phyloP scores from a whole-genome alignment of 768 basidiomycete species.

The Mycena vulgaris region DNA sequence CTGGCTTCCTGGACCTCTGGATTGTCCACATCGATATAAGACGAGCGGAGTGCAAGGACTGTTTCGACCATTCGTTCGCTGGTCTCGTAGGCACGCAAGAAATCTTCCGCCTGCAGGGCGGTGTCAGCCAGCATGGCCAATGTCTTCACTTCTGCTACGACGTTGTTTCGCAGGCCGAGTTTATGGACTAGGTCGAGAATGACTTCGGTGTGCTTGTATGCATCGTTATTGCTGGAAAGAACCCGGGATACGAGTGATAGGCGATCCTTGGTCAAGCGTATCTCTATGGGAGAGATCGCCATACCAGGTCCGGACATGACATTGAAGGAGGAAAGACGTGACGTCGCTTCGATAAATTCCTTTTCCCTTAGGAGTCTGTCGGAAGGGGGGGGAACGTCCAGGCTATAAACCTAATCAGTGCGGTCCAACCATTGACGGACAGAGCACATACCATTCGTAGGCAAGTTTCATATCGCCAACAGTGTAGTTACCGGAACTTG shows the following conservation, averaged over 20 bases:
- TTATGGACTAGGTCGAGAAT: constrained; percentile 92
- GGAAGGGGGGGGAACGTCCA: constrained; percentile 80
- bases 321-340: constrained; percentile 94
- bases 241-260: constrained; percentile 91
- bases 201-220: constrained; percentile 93
- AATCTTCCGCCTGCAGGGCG: constrained; percentile 89
- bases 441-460: constrained; percentile 84
- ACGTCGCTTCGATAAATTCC: constrained; percentile 98
- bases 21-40: constrained; percentile 52
- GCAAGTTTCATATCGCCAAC: constrained; percentile 97
- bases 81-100: constrained; percentile 77
- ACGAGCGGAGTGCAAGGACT: constrained; percentile 65
- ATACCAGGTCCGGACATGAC: constrained; percentile 82
- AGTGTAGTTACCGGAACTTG: constrained; percentile 92
- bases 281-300: constrained; percentile 91
- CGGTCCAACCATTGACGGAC: constrained; percentile 16
- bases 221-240: constrained; percentile 86
- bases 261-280: constrained; percentile 91
- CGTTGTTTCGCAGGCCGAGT: constrained; percentile 84
- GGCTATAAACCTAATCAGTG: constrained; percentile 58
- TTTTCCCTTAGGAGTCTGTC: constrained; percentile 77
- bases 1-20: constrained; percentile 69
- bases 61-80: constrained; percentile 79
- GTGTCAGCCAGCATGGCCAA: constrained; percentile 94
- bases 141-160: constrained; percentile 84